Evolutionary conservation across 441 rosid species (phyloP), one percentile per base, ranked within the genome.

Genomic region (Populus hybrid): DNA sequence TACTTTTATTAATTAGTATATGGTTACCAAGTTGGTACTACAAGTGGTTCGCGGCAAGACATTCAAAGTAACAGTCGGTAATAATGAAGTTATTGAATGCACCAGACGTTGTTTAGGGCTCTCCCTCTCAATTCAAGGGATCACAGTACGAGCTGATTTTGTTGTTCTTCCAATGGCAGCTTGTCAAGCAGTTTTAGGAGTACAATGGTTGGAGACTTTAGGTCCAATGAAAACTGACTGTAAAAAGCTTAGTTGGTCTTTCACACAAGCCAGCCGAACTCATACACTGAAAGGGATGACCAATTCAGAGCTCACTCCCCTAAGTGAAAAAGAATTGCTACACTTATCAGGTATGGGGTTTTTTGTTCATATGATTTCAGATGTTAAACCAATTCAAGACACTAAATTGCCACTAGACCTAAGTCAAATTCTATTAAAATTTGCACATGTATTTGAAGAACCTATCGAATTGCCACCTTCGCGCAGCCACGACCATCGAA

Each of bases 181-280:
- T 0, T 46, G 57, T 46, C 57, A 46, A 50, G 20, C 7, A 50
- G 8, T 50, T 1, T 46, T 46, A 3, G 57, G 20, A 1, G 57
- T 46, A 4, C n/a, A 50, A 14, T 50, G 7, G 59, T 14, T 50
- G 6, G 6, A 14, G 59, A 46, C n/a, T 4, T 50, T 50, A 14
- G 7, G 20, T 4, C 20, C 59, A 1, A 50, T 14, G 2, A 14
- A 50, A 14, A 50, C 6, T 14, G 2, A 50, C 0, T 50, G 5
- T 1, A 50, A 14, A 0, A 50, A 14, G 18, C 57, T 46, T 6
- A 14, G 6, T 1, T 12, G 12, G 57, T 14, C 20, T 1, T 46
- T 46, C 20, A 46, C 1, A 0, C 0, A 46, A 0, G 18, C 1
- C 0, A 1, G 0, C 20, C 20, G 0, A 4, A 46, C 6, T 14